Evolutionary conservation across 768 basidiomycete species (phyloP), one percentile per base, ranked within the genome.

Genomic region (Leccinellum rugosiceps): DNA sequence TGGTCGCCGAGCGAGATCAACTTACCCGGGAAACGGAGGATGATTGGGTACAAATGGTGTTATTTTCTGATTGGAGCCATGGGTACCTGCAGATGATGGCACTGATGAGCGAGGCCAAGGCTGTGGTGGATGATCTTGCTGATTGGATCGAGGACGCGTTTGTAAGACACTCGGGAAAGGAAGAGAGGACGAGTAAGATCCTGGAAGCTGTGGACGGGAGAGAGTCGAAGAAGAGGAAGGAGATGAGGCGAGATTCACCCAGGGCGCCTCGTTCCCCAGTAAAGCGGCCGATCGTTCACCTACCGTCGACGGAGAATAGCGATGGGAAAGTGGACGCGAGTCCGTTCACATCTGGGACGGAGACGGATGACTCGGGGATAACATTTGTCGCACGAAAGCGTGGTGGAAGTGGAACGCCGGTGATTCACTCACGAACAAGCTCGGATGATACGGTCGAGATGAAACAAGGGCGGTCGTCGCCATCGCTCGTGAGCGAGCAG

Each of bases 1-100:
- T 87, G 75, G 77, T 76, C 65, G 76, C 75, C 59, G 89, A 91
- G 68, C 77, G 83, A 53, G 83, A 86, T 48, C 76, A 77, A 58
- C 77, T 91, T 46, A 76, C 76, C 3, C 68, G 77, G 23, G 89
- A 97, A 74, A 84, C 79, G 51, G 97, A 98, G 58, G 87, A 91
- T 60, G 94, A 97, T 70, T 95, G 94, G 94, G 93, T 97, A 21
- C 88, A 90, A 70, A 87, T 94, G 79, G 86, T 91, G 61, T 82
- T 98, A 56, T 92, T 96, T 72, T 90, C 91, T 30, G 95, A 95
- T 49, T 98, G 95, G 97, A 93, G 92, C 65, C 94, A 97, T 72
- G 96, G 94, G 35, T 98, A 94, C 76, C 80, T 96, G 65, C 96
- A 97, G 77, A 99, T 99, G 96, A 82, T 88, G 38, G 76, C 83